These are phyloP conservation scores for Cryphonectria japonica DNA, from an alignment of 2,329 filamentous ascomycete genomes.

Conservation along the genomic window DNA sequence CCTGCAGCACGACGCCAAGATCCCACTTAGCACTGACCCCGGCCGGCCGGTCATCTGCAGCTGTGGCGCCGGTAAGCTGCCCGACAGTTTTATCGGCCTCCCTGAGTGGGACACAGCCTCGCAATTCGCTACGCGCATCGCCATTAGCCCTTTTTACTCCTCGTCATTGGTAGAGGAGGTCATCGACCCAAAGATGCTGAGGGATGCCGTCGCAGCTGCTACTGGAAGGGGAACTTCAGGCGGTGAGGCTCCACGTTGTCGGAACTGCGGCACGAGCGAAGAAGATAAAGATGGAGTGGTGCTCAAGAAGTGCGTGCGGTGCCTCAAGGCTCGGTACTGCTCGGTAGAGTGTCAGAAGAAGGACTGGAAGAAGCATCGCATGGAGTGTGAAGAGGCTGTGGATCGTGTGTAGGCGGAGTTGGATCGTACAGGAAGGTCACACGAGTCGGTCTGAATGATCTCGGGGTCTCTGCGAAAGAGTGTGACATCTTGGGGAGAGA, in stretches of 20 bases:
- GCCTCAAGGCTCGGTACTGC: constrained; percentile 53
- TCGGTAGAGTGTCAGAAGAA: constrained; percentile 55
- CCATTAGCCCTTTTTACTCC: constrained; percentile 60
- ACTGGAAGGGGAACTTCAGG: not conserved
- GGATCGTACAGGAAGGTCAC: constrained; percentile 62
- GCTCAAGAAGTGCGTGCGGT: constrained; percentile 51
- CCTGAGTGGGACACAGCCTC: constrained; percentile 49
- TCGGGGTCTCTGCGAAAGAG: not conserved
- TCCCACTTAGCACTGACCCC: constrained; percentile 45
- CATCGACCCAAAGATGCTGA: not conserved
- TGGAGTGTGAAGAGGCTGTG: constrained; percentile 42
- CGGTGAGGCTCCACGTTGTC: constrained; percentile 34
- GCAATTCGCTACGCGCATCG: constrained; percentile 55
- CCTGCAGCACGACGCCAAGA: constrained; percentile 37
- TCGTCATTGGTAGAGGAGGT: constrained; percentile 47
- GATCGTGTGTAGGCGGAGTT: constrained; percentile 19
- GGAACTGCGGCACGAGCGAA: constrained; percentile 42
- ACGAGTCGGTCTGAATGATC: not conserved
- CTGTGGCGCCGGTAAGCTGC: constrained; percentile 50
- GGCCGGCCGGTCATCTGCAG: constrained; percentile 47
- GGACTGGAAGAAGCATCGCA: constrained; percentile 58
- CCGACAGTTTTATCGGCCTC: constrained; percentile 43
- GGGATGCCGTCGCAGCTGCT: not conserved
- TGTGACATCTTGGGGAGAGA: too few species aligned
- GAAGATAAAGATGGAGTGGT: constrained; percentile 36